Evolutionary conservation across 257 asterid genomes (phyloP).

Genomic region (Parsonsia alboflavescens): DNA sequence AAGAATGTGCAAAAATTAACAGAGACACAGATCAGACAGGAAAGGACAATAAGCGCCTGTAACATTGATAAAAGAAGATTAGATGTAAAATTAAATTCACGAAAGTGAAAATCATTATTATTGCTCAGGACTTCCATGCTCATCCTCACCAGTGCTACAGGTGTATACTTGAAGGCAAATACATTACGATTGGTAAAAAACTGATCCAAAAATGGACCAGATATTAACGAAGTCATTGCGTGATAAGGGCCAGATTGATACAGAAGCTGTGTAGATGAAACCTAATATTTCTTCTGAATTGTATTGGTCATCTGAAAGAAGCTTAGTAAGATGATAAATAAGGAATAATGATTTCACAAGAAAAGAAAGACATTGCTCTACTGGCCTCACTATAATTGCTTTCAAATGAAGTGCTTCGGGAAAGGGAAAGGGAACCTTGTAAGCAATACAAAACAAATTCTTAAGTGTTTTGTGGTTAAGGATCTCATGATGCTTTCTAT

Average conservation of each 20-base stretch:
- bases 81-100: conserved; percentile 24
- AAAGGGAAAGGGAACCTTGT: neutral
- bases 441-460: neutral
- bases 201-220: conserved; percentile 80
- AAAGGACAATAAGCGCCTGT: conserved; percentile 61
- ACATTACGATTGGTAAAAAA: conserved; percentile 68
- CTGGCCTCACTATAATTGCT: neutral
- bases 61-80: conserved; percentile 18
- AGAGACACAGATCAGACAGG: conserved; percentile 66
- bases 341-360: conserved; percentile 7
- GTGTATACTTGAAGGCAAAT: conserved; percentile 68
- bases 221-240: conserved; percentile 63
- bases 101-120: conserved; percentile 4
- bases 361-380: neutral
- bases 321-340: conserved; percentile 48
- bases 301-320: conserved; percentile 85
- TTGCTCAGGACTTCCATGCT: conserved; percentile 13
- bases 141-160: conserved; percentile 58
- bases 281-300: conserved; percentile 78
- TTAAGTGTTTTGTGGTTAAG: neutral
- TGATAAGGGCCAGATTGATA: conserved; percentile 83
- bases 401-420: neutral
- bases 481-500: neutral
- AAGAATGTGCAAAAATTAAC: conserved; percentile 79
- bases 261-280: conserved; percentile 84